These are phyloP conservation scores for Myxozyma mucilagina DNA, from an alignment of 805 yeast species.

Conservation along the genomic window DNA sequence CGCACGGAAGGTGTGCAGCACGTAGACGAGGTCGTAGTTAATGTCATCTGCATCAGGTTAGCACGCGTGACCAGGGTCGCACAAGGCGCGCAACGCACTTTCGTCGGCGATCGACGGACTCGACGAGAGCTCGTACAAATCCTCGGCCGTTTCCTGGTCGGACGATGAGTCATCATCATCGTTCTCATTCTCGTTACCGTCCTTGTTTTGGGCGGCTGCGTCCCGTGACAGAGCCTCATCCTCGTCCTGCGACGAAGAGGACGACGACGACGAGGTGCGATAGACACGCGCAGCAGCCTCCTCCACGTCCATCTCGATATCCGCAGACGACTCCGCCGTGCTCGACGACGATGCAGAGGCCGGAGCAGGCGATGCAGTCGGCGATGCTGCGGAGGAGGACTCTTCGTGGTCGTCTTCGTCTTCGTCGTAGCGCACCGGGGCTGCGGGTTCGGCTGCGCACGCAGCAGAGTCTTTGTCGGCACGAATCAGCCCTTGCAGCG, in stretches of 20 bases:
- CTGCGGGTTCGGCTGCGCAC: not conserved
- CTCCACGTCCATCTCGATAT: not conserved
- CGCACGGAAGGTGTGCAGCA: constrained; percentile 82
- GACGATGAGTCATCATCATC: constrained; percentile 25
- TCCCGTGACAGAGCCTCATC: not conserved
- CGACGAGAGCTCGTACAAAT: constrained; percentile 54
- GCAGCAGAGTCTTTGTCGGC: constrained; percentile 14
- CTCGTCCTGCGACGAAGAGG: constrained; percentile 7
- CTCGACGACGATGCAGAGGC: constrained; percentile 1
- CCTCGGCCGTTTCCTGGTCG: constrained; percentile 35
- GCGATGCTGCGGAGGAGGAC: not conserved
- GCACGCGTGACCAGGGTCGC: not conserved
- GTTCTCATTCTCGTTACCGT: not conserved
- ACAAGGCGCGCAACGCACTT: constrained; percentile 39
- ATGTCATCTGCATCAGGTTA: constrained; percentile 50
- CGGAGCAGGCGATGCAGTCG: not conserved
- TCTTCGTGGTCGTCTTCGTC: constrained; percentile 15
- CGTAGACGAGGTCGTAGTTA: constrained; percentile 81
- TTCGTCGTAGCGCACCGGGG: constrained; percentile 7
- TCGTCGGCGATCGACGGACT: constrained; percentile 54
- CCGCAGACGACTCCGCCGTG: not conserved
- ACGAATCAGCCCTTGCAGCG: constrained; percentile 25
- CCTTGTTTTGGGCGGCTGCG: not conserved
- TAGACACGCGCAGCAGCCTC: constrained; percentile 4
- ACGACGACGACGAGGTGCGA: constrained; percentile 4